Base-by-base conservation (phyloP, 139 green algal genomes). In the Marvania coccoides region DNA sequence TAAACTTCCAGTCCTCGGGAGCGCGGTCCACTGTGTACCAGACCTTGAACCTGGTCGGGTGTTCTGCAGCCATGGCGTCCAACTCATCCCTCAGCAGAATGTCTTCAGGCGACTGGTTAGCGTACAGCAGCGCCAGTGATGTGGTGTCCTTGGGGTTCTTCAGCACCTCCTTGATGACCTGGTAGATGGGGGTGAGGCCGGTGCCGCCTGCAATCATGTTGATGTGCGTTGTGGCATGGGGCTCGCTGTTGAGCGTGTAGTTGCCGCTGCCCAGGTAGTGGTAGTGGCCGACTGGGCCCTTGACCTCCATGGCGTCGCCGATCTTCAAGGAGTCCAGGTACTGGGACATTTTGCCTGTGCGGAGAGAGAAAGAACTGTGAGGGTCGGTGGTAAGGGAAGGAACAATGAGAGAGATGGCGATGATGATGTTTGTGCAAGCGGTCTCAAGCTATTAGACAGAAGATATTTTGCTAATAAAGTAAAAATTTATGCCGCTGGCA, bases 191-290 rank as follows among this genome's bases (percentile, higher is more conserved):
- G 3, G 82, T 90, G 62, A 91, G 95, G 59, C 92, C 93, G 0
- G 94, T 97, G 55, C 94, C 94, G 39, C 94, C 94, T 15, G 92
- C 91, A 37, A 98, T 82, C 81, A 99, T 93, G 34, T 68, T 84
- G 46, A 98, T 72, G 55, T 85, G 65, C 37, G 57, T 83, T 2
- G 64, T 42, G 2, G 58, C 58, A 31, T 71, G 46, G 4, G 65
- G 70, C 67, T 78, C 28, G 28, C 58, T 39, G 58, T 75, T 33
- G 13, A 79, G 35, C 15, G 61, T 77, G 70, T 87, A 95, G 15
- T 35, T 51, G 37, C 85, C 84, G 3, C 61, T 29, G 30, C 87
- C 87, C 19, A 82, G 59, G 79, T 98, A 99, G 24, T 84, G 51
- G 37, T 98, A 89, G 74, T 96, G 88, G 3, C 94, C 94, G n/a